Conservation (phyloP, 257 asterid genomes). For the Cinchona pubescens region DNA sequence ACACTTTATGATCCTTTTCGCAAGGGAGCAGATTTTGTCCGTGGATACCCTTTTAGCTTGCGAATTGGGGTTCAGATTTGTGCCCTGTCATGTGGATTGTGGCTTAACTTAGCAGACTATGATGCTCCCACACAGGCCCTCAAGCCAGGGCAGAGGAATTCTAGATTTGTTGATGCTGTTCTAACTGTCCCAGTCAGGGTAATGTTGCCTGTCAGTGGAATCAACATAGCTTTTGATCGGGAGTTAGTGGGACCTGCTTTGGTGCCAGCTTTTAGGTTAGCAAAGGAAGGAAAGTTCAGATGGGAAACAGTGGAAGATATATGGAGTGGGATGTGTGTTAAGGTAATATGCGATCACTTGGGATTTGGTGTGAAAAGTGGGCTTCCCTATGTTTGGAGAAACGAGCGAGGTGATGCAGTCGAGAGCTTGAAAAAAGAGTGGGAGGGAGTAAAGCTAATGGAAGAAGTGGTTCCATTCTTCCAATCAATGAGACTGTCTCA, state of each 20-base stretch:
- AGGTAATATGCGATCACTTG: slow-evolving; percentile 80
- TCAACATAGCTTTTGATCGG: slow-evolving; percentile 63
- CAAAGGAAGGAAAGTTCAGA: slow-evolving; percentile 76
- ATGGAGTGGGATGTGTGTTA: slow-evolving; percentile 90
- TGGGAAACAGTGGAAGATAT: slow-evolving; percentile 93
- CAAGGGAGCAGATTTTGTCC: slow-evolving; percentile 82
- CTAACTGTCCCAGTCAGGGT: slow-evolving; percentile 67
- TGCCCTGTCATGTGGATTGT: slow-evolving; percentile 83
- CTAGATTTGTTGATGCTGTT: slow-evolving; percentile 79
- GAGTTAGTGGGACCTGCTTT: slow-evolving; percentile 82
- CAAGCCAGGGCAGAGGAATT: slow-evolving; percentile 53
- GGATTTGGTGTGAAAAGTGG: slow-evolving; percentile 82
- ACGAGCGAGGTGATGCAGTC: slow-evolving; percentile 66
- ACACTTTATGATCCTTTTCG: slow-evolving; percentile 80
- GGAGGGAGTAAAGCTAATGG: slow-evolving; percentile 98
- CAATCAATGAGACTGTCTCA: slow-evolving; percentile 59
- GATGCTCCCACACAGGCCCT: slow-evolving; percentile 97
- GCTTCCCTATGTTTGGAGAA: slow-evolving; percentile 87
- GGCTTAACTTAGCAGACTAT: slow-evolving; percentile 87
- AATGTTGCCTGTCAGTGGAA: slow-evolving; percentile 83
- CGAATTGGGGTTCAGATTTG: slow-evolving; percentile 78
- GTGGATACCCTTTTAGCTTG: slow-evolving; percentile 95
- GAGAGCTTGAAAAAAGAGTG: slow-evolving; percentile 94
- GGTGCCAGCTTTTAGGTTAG: slow-evolving; percentile 70
- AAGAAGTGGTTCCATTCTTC: slow-evolving; percentile 83